These are phyloP conservation scores for Jatropha podagrica DNA, from an alignment of 441 rosid genomes.

Conservation along the genomic window DNA sequence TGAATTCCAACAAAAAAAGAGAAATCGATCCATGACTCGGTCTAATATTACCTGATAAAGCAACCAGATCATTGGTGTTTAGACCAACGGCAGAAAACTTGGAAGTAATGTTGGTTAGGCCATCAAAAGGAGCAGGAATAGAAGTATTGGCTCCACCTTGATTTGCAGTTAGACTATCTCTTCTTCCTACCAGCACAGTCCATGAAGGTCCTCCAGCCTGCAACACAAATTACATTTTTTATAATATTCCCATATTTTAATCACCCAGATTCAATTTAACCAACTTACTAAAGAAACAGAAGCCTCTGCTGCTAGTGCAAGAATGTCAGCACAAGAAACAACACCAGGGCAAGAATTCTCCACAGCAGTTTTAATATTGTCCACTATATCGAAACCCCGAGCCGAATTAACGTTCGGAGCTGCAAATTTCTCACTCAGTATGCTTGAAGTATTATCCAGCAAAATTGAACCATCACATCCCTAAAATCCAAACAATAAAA, in stretches of 20 bases:
- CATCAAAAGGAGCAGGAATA: constrained; percentile 43
- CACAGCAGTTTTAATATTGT: constrained; percentile 60
- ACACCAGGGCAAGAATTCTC: constrained; percentile 65
- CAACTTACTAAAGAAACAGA: constrained; percentile 51
- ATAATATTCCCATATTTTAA: background rate
- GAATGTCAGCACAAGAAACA: constrained; percentile 80
- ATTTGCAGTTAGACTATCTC: constrained; percentile 49
- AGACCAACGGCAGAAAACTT: constrained; percentile 54
- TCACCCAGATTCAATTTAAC: background rate
- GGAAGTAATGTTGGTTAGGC: constrained; percentile 26
- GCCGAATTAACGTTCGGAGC: constrained; percentile 37
- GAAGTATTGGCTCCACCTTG: constrained; percentile 31
- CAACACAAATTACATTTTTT: background rate
- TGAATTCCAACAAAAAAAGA: no score
- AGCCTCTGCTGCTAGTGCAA: constrained; percentile 64
- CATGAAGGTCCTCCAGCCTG: constrained; percentile 68
- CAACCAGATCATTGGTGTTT: constrained; percentile 50
- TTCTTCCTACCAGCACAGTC: constrained; percentile 58
- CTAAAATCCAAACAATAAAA: constrained; percentile 27
- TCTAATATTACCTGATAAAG: constrained; percentile 44
- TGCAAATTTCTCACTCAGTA: constrained; percentile 53
- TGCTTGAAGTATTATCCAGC: constrained; percentile 44
- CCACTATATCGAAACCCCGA: constrained; percentile 63
- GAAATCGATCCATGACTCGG: no score
- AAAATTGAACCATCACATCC: constrained; percentile 76